phyloP scores from a whole-genome alignment of 352 stramenopile genomes.

The Phytophthora citricola region DNA sequence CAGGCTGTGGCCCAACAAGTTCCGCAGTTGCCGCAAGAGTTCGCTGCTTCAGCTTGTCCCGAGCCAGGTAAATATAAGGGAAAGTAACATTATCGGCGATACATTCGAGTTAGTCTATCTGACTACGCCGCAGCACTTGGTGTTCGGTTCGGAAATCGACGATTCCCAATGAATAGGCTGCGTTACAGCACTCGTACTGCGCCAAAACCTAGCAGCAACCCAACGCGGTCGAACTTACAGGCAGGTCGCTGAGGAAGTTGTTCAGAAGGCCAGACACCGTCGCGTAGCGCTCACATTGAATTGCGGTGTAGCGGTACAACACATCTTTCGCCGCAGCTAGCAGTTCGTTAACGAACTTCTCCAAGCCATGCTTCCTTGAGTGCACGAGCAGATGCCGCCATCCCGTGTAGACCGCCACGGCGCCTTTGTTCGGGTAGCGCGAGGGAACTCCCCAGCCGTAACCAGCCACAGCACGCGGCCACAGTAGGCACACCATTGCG shows the following conservation, averaged over 20 bases:
- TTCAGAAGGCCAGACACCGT: constrained; percentile 54
- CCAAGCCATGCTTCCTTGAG: constrained; percentile 38
- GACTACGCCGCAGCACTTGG: too few relatives aligned
- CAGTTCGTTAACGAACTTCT: constrained; percentile 50
- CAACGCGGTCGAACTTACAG: constrained; percentile 9
- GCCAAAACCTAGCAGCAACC: constrained; percentile 5
- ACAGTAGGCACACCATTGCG: constrained; percentile 62
- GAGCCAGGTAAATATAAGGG: background rate
- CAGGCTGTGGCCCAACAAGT: too few relatives aligned
- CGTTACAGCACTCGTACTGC: too few relatives aligned
- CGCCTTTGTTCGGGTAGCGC: constrained; percentile 36
- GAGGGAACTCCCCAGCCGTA: constrained; percentile 49
- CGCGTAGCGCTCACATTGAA: constrained; percentile 54
- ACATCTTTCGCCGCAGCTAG: constrained; percentile 46
- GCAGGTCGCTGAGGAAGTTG: constrained; percentile 53
- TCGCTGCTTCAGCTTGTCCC: too few relatives aligned
- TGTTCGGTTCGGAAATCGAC: too few relatives aligned
- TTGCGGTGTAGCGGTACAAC: constrained; percentile 47
- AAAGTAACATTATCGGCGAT: background rate
- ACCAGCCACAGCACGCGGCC: constrained; percentile 49
- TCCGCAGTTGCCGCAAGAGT: too few relatives aligned
- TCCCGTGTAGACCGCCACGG: constrained; percentile 28
- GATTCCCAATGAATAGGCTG: too few relatives aligned
- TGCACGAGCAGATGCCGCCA: constrained; percentile 30
- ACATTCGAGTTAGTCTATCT: background rate